These are phyloP conservation scores for Penicillium soppii DNA, from an alignment of 495 filamentous ascomycete species.

Conservation along the genomic window DNA sequence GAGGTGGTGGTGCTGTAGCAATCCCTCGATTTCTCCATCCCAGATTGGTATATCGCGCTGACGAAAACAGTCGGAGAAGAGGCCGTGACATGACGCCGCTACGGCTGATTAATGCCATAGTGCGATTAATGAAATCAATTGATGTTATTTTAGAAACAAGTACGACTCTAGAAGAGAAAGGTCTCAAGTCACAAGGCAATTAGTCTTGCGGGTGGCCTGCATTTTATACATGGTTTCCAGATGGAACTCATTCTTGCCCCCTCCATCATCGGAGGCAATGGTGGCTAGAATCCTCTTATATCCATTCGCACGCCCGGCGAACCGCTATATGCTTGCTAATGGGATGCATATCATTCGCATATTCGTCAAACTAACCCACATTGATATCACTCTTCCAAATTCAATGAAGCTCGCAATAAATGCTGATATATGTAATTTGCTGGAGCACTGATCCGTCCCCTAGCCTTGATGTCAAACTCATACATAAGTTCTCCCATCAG, in stretches of 20 bases:
- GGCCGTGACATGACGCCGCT: conserved; percentile 3
- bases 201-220: too few relatives aligned
- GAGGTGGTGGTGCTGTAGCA: conserved; percentile 19
- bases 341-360: not conserved
- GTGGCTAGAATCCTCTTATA: too few relatives aligned
- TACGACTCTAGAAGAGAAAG: too few relatives aligned
- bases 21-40: conserved; percentile 4
- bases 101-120: not conserved
- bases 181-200: too few relatives aligned
- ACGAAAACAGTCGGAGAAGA: conserved; percentile 2
- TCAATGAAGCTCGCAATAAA: too few relatives aligned
- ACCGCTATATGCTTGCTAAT: too few relatives aligned
- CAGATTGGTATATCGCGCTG: conserved; percentile 1
- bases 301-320: too few relatives aligned
- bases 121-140: too few relatives aligned
- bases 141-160: too few relatives aligned
- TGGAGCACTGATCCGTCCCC: not conserved
- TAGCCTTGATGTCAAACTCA: conserved; percentile 10
- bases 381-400: too few relatives aligned
- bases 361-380: not conserved
- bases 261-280: not conserved
- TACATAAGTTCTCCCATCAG: not conserved
- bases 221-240: too few relatives aligned
- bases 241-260: not conserved
- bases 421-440: too few relatives aligned